A percentile compares a stretch with the other conserved stretches of the same genome.
Evolutionary conservation across 371 early-diverging fungal species (phyloP).

Genomic region (Mucor piriformis): DNA sequence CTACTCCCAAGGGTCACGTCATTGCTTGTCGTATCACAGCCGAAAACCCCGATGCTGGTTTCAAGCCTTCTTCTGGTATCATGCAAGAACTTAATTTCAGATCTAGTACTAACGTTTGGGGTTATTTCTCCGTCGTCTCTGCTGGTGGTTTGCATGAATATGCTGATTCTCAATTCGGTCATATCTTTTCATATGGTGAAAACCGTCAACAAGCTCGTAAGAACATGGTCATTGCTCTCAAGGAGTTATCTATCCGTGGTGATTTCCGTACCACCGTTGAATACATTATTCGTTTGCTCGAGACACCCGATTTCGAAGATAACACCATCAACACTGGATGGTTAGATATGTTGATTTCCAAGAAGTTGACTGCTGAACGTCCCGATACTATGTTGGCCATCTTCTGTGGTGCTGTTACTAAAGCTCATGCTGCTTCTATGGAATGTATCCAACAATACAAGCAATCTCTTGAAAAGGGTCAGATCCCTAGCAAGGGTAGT

Average conservation of each 20-base stretch:
- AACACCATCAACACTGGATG: slow-evolving; percentile 96
- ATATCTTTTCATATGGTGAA: slow-evolving; percentile 97
- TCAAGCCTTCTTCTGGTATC: slow-evolving; percentile 96
- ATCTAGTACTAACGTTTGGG: slow-evolving; percentile 95
- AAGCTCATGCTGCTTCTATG: slow-evolving; percentile 74
- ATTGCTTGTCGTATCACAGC: slow-evolving; percentile 98
- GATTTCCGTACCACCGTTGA: slow-evolving; percentile 98
- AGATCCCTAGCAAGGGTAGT: slow-evolving; percentile 79
- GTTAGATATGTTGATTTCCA: slow-evolving; percentile 93
- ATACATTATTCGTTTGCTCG: slow-evolving; percentile 93
- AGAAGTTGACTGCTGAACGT: slow-evolving; percentile 87
- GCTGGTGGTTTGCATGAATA: slow-evolving; percentile 97
- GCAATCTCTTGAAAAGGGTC: slow-evolving; percentile 86
- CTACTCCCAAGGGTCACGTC: slow-evolving; percentile 96
- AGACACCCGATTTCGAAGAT: slow-evolving; percentile 85
- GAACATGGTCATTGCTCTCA: slow-evolving; percentile 96
- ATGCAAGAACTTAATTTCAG: slow-evolving; percentile 96
- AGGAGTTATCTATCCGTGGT: slow-evolving; percentile 97
- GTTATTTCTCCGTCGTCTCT: slow-evolving; percentile 96
- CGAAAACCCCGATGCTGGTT: slow-evolving; percentile 99
- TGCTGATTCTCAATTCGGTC: slow-evolving; percentile 99
- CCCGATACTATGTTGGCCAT: slow-evolving; percentile 90
- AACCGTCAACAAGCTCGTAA: slow-evolving; percentile 92
- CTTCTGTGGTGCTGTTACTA: slow-evolving; percentile 90
- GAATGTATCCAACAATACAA: slow-evolving; percentile 76